Base-by-base conservation (phyloP, 2,329 filamentous ascomycete genomes). In the Helotiales sp. region DNA sequence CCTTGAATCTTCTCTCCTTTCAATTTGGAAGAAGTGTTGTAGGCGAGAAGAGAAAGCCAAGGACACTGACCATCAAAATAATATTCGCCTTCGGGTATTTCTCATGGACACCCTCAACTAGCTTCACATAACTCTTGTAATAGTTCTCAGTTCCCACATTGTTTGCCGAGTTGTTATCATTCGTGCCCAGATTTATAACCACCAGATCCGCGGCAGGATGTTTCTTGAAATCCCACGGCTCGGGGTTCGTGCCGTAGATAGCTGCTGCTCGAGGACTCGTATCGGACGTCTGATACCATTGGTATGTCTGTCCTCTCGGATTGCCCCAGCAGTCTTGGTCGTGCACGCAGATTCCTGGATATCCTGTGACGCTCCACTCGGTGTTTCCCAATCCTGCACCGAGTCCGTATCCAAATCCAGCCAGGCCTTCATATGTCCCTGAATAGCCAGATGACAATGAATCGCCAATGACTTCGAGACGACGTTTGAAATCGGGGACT, bases 211-310 rank as follows among this genome's bases (percentile, higher is more conserved):
- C 80, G 11, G 78, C 77, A 24, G 78, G 76, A 34, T 81, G 78
- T 57, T 79, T 80, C 24, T 74, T 75, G 66, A 83, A 84, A 67
- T 82, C 78, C 81, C 81, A 84, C 0, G 78, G 75, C 64, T 83
- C 81, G 1, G 82, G 80, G 1, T 81, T 75, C 50, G 82, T 80
- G 77, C 70, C 74, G 22, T 67, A 76, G 13, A 72, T 69, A 20
- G 11, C 64, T 34, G 47, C 52, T 63, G 24, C 69, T 68, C 71
- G 47, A 34, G 64, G 58, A 17, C 69, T 82, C 0, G 84, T 86
- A 71, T 89, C 86, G 0, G 82, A 83, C 0, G 85, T 84, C 59
- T 84, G 84, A 71, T 84, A 85, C 85, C 85, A 89, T 75, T 88
- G 86, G 71, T 86, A 83, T 28, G 80, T 79, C 72, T 84, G 82